A percentile compares a stretch with the other conserved stretches of the same genome.
These are phyloP conservation scores for Phytophthora fragariae DNA, from an alignment of 352 stramenopile genomes.

Conservation along the genomic window DNA sequence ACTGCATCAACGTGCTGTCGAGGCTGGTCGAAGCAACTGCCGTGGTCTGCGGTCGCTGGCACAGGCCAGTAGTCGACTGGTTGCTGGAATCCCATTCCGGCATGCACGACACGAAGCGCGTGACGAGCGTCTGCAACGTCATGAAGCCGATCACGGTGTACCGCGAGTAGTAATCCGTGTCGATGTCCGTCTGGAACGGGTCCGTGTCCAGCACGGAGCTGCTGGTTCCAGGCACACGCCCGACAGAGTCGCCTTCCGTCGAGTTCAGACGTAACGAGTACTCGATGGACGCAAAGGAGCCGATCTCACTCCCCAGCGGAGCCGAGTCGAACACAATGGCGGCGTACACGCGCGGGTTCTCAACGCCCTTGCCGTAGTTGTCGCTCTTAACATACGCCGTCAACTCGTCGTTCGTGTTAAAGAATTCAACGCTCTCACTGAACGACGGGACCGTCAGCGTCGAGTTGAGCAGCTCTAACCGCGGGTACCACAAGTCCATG, in stretches of 20 bases:
- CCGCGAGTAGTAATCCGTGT: slow-evolving; percentile 46
- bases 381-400: slow-evolving; percentile 56
- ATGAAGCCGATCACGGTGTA: slow-evolving; percentile 67
- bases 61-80: slow-evolving; percentile 51
- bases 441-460: slow-evolving; percentile 53
- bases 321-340: slow-evolving; percentile 63
- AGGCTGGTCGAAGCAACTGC: slow-evolving; percentile 32
- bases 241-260: slow-evolving; percentile 40
- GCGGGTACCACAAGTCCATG: slow-evolving; percentile 66
- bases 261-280: slow-evolving; percentile 72
- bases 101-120: slow-evolving; percentile 66
- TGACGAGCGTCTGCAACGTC: slow-evolving; percentile 70
- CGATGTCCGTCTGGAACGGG: slow-evolving; percentile 48
- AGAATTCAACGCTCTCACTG: slow-evolving; percentile 57
- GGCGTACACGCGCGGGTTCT: slow-evolving; percentile 57
- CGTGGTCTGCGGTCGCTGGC: slow-evolving; percentile 49
- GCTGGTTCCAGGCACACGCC: slow-evolving; percentile 42
- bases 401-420: slow-evolving; percentile 42
- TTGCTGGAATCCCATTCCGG: slow-evolving; percentile 51
- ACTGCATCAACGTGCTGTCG: slow-evolving; percentile 43
- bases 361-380: slow-evolving; percentile 48
- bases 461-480: slow-evolving; percentile 45
- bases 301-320: slow-evolving; percentile 44
- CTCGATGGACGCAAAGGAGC: slow-evolving; percentile 55
- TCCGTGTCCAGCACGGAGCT: slow-evolving; percentile 40